Percentiles rank a stretch among this genome's conserved stretches.
These are phyloP conservation scores for Backusella mclennaniae DNA, from an alignment of 192 early-diverging fungal genomes.

Conservation along the genomic window DNA sequence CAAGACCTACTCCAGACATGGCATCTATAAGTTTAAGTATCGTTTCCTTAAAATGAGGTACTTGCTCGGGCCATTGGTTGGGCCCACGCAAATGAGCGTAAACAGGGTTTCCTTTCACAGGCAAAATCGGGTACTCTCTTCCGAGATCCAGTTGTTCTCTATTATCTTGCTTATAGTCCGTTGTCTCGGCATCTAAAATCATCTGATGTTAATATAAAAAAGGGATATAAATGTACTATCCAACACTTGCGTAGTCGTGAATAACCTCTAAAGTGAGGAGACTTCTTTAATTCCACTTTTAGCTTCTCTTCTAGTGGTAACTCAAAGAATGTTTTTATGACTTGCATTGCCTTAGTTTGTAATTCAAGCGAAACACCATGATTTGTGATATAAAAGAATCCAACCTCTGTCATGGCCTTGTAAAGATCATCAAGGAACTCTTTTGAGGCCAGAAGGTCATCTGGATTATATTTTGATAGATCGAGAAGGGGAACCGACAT, in stretches of 20 bases:
- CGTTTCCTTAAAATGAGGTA: conserved; percentile 45
- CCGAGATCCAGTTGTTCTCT: conserved; percentile 60
- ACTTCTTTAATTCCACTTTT: conserved; percentile 51
- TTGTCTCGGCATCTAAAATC: conserved; percentile 30
- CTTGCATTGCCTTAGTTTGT: conserved; percentile 36
- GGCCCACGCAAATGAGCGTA: conserved; percentile 54
- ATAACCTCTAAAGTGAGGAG: conserved; percentile 60
- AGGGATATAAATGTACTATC: background rate
- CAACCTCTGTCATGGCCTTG: conserved; percentile 51
- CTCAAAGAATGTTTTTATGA: conserved; percentile 47
- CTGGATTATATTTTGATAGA: conserved; percentile 5
- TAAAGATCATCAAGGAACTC: conserved; percentile 46
- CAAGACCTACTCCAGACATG: conserved; percentile 41
- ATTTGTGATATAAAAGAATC: conserved; percentile 57
- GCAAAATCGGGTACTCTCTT: conserved; percentile 37
- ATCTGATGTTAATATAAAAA: background rate
- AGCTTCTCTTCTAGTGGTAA: conserved; percentile 56
- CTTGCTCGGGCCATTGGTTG: conserved; percentile 56
- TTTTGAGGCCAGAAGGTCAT: conserved; percentile 11
- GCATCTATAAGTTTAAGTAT: conserved; percentile 40
- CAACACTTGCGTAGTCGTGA: conserved; percentile 40
- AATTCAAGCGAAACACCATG: conserved; percentile 34
- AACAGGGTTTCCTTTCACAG: conserved; percentile 32
- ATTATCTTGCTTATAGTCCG: conserved; percentile 39
- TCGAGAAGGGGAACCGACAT: conserved; percentile 26